A percentile compares a stretch with the other conserved stretches of the same genome.
Evolutionary conservation across 805 yeast genomes (phyloP).

Genomic region (Kazachstania martiniae): DNA sequence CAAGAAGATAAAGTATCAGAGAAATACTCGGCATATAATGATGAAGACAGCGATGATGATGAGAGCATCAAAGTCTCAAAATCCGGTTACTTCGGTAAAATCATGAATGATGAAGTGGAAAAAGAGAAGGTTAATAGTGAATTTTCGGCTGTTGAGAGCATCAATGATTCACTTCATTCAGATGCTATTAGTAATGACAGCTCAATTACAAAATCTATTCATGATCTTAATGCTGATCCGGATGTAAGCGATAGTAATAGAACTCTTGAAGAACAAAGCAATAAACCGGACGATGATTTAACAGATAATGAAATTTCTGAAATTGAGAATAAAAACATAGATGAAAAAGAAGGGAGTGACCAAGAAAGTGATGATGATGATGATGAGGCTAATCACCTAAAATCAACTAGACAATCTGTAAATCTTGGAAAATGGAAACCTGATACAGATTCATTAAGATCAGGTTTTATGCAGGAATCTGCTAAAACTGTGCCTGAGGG

Average conservation of each 20-base stretch:
- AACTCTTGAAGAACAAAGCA: too few relatives aligned
- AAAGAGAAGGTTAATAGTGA: too few relatives aligned
- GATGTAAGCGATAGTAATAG: too few relatives aligned
- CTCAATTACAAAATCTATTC: too few relatives aligned
- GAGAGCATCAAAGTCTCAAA: slow-evolving; percentile 11
- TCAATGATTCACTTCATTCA: too few relatives aligned
- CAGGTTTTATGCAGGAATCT: slow-evolving; percentile 33
- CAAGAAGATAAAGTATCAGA: too few relatives aligned
- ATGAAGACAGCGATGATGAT: slow-evolving; percentile 5
- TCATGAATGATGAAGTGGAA: slow-evolving; percentile 9
- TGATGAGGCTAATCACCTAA: neutral
- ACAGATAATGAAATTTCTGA: neutral
- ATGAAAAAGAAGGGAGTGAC: slow-evolving; percentile 1
- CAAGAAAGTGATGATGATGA: slow-evolving; percentile 1
- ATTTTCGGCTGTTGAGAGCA: too few relatives aligned
- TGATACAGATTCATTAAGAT: slow-evolving; percentile 32
- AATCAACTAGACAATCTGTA: slow-evolving; percentile 8
- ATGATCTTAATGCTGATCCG: too few relatives aligned
- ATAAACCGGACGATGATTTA: neutral
- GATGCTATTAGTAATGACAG: slow-evolving; percentile 3
- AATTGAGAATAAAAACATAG: too few relatives aligned
- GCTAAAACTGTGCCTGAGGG: slow-evolving; percentile 27
- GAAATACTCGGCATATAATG: too few relatives aligned
- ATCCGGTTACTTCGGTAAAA: slow-evolving; percentile 20
- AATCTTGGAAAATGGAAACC: slow-evolving; percentile 40